Percentiles rank a stretch among this genome's conserved stretches.
phyloP scores from a whole-genome alignment of 257 asterid species.

The Mentha longifolia region DNA sequence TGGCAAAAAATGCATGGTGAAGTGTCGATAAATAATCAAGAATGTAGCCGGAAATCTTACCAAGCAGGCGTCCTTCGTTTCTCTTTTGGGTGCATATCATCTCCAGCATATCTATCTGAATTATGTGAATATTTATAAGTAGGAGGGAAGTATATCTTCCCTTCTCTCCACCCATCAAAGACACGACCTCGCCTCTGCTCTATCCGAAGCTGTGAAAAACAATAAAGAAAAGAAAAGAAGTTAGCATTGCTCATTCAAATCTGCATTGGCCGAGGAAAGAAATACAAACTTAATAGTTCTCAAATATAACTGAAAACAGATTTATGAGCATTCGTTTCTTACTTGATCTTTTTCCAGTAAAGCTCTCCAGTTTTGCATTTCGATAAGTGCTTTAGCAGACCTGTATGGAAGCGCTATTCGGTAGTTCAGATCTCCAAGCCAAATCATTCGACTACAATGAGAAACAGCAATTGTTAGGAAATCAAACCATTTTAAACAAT shows the following conservation, averaged over 20 bases:
- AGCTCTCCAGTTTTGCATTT: slow-evolving; percentile 99
- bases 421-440: slow-evolving; percentile 98
- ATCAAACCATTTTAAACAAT: not conserved
- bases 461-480: slow-evolving; percentile 8
- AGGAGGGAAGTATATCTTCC: slow-evolving; percentile 96
- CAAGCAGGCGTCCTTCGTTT: slow-evolving; percentile 98
- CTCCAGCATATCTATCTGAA: slow-evolving; percentile 96
- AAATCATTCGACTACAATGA: slow-evolving; percentile 76
- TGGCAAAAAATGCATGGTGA: not conserved
- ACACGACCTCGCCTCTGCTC: slow-evolving; percentile 95
- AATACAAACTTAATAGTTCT: slow-evolving; percentile 8
- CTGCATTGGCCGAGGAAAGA: not conserved
- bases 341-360: slow-evolving; percentile 93
- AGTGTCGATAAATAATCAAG: not conserved
- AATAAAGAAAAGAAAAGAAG: not conserved
- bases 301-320: not conserved
- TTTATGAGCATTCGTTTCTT: slow-evolving; percentile 31
- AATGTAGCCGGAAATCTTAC: slow-evolving; percentile 40
- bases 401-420: slow-evolving; percentile 93
- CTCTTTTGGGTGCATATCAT: slow-evolving; percentile 94
- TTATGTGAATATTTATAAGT: slow-evolving; percentile 92
- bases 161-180: slow-evolving; percentile 96
- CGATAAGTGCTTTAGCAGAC: slow-evolving; percentile 92
- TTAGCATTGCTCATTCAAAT: not conserved
- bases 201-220: slow-evolving; percentile 61